Conservation (phyloP, 192 early-diverging fungal genomes). For the Gonapodya prolifera region DNA sequence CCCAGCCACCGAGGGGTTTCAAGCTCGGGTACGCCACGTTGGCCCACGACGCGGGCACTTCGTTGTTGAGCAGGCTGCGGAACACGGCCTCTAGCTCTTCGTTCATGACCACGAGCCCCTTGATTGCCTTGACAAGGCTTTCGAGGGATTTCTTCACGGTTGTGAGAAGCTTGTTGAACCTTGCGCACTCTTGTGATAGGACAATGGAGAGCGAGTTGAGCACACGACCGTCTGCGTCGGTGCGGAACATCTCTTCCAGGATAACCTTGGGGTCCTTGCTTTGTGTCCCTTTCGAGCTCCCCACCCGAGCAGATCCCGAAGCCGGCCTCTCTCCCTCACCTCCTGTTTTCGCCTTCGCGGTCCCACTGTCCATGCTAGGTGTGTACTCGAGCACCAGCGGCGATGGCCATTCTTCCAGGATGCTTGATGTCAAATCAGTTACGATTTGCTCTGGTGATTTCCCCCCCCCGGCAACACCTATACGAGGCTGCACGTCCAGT, state of each 20-base stretch:
- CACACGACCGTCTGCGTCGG: slow-evolving; percentile 35
- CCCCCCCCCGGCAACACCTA: slow-evolving; percentile 18
- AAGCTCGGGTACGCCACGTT: slow-evolving; percentile 38
- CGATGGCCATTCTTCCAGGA: slow-evolving; percentile 34
- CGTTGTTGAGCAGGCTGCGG: slow-evolving; percentile 40
- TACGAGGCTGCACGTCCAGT: slow-evolving; percentile 44
- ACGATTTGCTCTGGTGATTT: slow-evolving; percentile 37
- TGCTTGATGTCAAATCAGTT: slow-evolving; percentile 24
- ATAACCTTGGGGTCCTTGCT: neutral
- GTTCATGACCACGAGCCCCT: slow-evolving; percentile 49
- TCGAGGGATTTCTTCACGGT: slow-evolving; percentile 29
- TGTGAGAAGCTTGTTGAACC: slow-evolving; percentile 38
- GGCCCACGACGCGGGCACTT: slow-evolving; percentile 39
- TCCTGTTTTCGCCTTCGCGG: neutral
- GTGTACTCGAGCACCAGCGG: slow-evolving; percentile 26
- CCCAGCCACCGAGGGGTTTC: slow-evolving; percentile 41
- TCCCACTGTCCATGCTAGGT: slow-evolving; percentile 6
- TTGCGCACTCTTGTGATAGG: slow-evolving; percentile 30
- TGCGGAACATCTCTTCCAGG: slow-evolving; percentile 30
- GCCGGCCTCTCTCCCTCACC: neutral
- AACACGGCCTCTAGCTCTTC: slow-evolving; percentile 41
- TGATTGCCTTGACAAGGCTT: slow-evolving; percentile 38
- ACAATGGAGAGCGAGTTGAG: slow-evolving; percentile 44
- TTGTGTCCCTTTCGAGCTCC: neutral
- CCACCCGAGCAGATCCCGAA: neutral